phyloP scores from a whole-genome alignment of 768 basidiomycete species.

The Tulasnella sp. region DNA sequence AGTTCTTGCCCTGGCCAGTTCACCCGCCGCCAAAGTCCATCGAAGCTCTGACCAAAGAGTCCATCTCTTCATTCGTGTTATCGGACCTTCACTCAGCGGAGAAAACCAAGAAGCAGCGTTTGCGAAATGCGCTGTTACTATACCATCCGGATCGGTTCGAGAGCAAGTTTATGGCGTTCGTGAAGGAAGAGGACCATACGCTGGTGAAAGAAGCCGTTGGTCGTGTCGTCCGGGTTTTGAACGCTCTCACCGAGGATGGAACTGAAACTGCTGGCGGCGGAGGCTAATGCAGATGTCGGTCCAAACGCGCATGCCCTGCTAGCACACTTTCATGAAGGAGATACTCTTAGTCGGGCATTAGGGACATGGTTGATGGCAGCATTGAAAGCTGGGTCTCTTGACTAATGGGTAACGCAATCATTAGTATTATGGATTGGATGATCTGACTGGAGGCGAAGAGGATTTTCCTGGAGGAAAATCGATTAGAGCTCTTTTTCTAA shows the following conservation, averaged over 20 bases:
- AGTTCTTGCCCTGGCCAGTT: slow-evolving; percentile 55
- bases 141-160: slow-evolving; percentile 11
- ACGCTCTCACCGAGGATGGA: slow-evolving; percentile 20
- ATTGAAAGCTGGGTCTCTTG: too few species aligned
- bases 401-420: too few species aligned
- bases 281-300: neutral
- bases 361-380: too few species aligned
- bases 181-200: slow-evolving; percentile 21
- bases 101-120: slow-evolving; percentile 37
- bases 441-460: too few species aligned
- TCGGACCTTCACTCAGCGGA: slow-evolving; percentile 36
- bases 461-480: too few species aligned
- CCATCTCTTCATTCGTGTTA: slow-evolving; percentile 38
- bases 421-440: too few species aligned
- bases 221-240: slow-evolving; percentile 22
- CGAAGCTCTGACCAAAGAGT: slow-evolving; percentile 29
- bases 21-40: slow-evolving; percentile 12
- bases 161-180: slow-evolving; percentile 12
- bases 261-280: neutral
- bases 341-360: too few species aligned
- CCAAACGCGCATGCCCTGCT: too few species aligned
- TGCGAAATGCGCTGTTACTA: neutral
- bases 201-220: slow-evolving; percentile 25
- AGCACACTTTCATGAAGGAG: too few species aligned
- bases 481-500: too few species aligned